Conservation (phyloP, 2,329 filamentous ascomycete species). For the Claviceps cyperi region DNA sequence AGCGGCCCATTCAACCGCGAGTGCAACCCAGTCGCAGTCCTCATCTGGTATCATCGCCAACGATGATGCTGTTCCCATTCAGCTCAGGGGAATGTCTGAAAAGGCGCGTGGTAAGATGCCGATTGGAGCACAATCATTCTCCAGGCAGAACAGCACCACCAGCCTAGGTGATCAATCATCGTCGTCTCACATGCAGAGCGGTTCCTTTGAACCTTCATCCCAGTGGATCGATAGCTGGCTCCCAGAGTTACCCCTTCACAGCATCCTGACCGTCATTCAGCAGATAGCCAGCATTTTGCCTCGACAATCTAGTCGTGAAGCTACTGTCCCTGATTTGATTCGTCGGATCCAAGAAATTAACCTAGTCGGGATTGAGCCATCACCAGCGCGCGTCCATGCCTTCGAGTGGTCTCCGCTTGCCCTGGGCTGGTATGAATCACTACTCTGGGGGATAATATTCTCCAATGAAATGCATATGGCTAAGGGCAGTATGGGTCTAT, state of each 20-base stretch:
- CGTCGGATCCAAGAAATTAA: conserved; percentile 44
- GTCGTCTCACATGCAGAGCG: conserved; percentile 39
- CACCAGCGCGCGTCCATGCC: conserved; percentile 62
- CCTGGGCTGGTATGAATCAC: conserved; percentile 88
- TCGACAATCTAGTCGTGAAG: conserved; percentile 29
- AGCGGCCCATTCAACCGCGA: conserved; percentile 48
- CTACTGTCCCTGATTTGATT: conserved; percentile 30
- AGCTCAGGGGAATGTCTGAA: conserved; percentile 87
- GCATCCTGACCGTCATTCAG: conserved; percentile 62
- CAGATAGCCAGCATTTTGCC: conserved; percentile 46
- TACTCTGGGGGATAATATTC: conserved; percentile 90
- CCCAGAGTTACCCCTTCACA: conserved; percentile 80
- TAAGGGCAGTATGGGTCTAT: conserved; percentile 79
- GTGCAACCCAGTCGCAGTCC: conserved; percentile 46
- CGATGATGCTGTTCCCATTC: conserved; percentile 69
- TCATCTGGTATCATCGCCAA: conserved; percentile 56
- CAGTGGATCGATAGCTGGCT: conserved; percentile 91
- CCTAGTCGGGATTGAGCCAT: conserved; percentile 60
- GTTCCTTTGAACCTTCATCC: conserved; percentile 59
- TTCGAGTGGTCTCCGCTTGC: conserved; percentile 90
- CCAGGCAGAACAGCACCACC: conserved; percentile 76
- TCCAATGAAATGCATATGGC: conserved; percentile 76
- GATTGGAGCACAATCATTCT: conserved; percentile 67
- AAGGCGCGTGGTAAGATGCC: conserved; percentile 95
- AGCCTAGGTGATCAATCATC: conserved; percentile 57